Evolutionary conservation across 495 filamentous ascomycete genomes (phyloP).

Genomic region (Polyplosphaeria fusca): DNA sequence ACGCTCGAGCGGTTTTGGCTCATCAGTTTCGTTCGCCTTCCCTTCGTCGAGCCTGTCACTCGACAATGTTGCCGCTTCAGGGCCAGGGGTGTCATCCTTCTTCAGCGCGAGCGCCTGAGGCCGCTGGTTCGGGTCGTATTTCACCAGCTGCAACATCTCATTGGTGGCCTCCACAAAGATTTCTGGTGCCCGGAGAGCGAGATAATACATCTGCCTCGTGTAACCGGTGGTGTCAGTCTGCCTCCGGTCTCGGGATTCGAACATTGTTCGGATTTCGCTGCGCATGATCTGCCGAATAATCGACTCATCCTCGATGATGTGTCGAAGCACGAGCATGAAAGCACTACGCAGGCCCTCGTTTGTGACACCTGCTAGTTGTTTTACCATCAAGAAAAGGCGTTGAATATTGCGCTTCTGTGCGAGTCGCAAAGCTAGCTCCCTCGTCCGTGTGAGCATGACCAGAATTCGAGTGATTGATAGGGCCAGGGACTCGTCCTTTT

Average conservation of each 20-base stretch:
- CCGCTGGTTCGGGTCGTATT: slow-evolving; percentile 58
- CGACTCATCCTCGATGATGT: slow-evolving; percentile 91
- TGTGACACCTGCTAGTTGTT: slow-evolving; percentile 75
- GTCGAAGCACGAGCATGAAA: slow-evolving; percentile 83
- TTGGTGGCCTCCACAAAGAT: slow-evolving; percentile 89
- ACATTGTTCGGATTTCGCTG: slow-evolving; percentile 75
- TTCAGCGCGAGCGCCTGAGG: slow-evolving; percentile 59
- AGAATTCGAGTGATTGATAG: slow-evolving; percentile 78
- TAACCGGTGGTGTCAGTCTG: slow-evolving; percentile 68
- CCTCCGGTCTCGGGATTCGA: slow-evolving; percentile 61
- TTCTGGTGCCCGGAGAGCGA: slow-evolving; percentile 78
- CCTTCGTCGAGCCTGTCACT: not conserved
- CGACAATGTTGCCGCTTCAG: not conserved
- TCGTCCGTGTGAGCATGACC: slow-evolving; percentile 82
- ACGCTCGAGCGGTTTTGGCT: slow-evolving; percentile 53
- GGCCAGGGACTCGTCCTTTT: slow-evolving; percentile 81
- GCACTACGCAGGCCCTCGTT: slow-evolving; percentile 72
- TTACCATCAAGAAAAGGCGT: slow-evolving; percentile 88
- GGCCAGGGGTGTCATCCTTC: slow-evolving; percentile 42
- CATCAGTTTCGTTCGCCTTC: slow-evolving; percentile 35
- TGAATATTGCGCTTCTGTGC: slow-evolving; percentile 86
- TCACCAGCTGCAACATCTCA: slow-evolving; percentile 70
- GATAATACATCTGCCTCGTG: slow-evolving; percentile 73
- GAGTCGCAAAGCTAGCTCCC: slow-evolving; percentile 68
- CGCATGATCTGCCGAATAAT: slow-evolving; percentile 90